Conservation (phyloP, 176 grass and related monocot genomes). For the Dactylis glomerata region DNA sequence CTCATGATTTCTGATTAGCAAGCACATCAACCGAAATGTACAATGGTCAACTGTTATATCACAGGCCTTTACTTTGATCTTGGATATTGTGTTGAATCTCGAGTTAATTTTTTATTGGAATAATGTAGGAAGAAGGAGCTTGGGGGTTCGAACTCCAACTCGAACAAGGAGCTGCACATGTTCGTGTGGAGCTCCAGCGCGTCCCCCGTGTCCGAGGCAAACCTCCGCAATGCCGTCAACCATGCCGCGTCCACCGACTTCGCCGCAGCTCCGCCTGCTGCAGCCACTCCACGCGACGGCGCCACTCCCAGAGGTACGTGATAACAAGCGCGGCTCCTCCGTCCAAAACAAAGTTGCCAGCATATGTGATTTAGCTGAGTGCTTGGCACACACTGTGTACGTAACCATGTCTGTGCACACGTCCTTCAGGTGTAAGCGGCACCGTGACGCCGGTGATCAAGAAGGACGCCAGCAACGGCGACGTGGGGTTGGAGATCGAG, state of each 20-base stretch:
- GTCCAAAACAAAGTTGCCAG: background rate
- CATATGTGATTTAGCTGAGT: too few species aligned
- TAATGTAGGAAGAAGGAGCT: constrained; percentile 68
- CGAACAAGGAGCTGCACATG: constrained; percentile 97
- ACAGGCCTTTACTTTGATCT: background rate
- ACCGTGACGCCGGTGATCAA: constrained; percentile 63
- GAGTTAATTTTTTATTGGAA: background rate
- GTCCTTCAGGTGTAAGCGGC: constrained; percentile 41
- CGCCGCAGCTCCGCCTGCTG: constrained; percentile 7
- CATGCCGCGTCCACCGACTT: constrained; percentile 82
- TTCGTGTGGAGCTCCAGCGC: constrained; percentile 99
- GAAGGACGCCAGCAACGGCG: constrained; percentile 29
- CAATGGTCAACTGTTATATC: background rate
- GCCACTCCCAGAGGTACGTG: constrained; percentile 83
- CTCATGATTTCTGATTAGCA: background rate
- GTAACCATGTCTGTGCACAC: background rate
- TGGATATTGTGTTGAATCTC: background rate
- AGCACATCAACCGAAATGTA: background rate
- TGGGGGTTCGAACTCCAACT: constrained; percentile 59
- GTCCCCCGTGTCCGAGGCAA: constrained; percentile 89
- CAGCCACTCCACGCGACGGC: constrained; percentile 26
- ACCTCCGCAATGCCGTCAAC: constrained; percentile 93
- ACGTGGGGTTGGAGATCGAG: constrained; percentile 62
- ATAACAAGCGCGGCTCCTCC: background rate
- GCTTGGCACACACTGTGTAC: background rate